Evolutionary conservation across 2,329 filamentous ascomycete species (phyloP), one percentile per base, ranked within the genome.

Genomic region (Neofusicoccum kwambonambiense): DNA sequence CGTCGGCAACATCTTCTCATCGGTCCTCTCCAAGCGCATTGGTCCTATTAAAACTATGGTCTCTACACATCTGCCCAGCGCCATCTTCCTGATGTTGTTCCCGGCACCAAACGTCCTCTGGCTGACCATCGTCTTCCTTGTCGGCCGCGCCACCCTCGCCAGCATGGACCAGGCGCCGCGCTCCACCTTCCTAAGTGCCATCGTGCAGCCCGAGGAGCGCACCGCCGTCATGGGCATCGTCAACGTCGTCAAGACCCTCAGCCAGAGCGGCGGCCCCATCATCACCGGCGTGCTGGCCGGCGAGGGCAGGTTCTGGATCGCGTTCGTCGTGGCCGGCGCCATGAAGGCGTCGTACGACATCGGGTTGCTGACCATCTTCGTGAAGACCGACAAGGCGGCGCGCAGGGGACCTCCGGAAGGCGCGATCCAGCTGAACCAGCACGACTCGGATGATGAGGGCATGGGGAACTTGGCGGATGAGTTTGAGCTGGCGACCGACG

Each of bases 21-120:
- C 69, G 78, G 87, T 89, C 5, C 85, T 92, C 41, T 83, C 91
- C 50, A 87, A 88, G 68, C 86, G 89, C 65, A 80, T 87, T 52
- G 83, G 84, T 15, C 79, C 83, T 45, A 79, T 87, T 39, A 80
- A 80, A 67, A 75, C 74, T 15, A 79, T 79, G 77, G 75, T 77
- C 3, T 66, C 68, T 44, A 78, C 76, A 0, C 76, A 78, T 68
- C 67, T 78, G 1, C 76, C 76, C 9, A 71, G 69, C 44, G 74
- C 75, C 0, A 63, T 78, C 15, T 77, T 77, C 58, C 72, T 78
- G 1, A 73, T 67, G 1, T 65, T 76, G 13, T 68, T 78, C 5
- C 70, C 70, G 1, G 19, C 68, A 0, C 68, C 70, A 0, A 37
- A 19, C 15, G 44, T 51, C 0, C 64, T 67, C 0, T 60, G 68